Evolutionary conservation across 2,329 filamentous ascomycete genomes (phyloP).

Genomic region (Fusarium penzigii): DNA sequence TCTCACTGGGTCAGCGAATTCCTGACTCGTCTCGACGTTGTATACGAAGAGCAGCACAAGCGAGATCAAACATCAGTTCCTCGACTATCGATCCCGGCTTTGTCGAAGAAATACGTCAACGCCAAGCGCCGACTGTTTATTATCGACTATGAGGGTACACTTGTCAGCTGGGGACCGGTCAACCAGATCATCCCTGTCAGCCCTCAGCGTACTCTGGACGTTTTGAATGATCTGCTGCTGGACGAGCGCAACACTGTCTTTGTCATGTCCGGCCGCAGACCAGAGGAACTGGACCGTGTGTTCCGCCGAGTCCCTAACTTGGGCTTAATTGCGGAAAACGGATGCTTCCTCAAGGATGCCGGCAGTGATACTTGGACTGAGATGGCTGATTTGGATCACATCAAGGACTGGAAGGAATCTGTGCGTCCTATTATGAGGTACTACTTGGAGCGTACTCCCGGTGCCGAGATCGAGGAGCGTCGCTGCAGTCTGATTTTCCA

Average conservation of each 20-base stretch:
- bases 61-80: conserved; percentile 86
- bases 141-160: conserved; percentile 89
- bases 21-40: conserved; percentile 67
- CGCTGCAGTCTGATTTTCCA: conserved; percentile 91
- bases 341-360: conserved; percentile 80
- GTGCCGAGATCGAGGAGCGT: conserved; percentile 85
- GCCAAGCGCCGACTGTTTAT: conserved; percentile 77
- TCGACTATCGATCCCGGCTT: conserved; percentile 68
- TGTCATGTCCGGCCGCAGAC: conserved; percentile 87
- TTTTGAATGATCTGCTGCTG: conserved; percentile 76
- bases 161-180: conserved; percentile 84
- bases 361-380: conserved; percentile 72
- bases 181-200: conserved; percentile 84
- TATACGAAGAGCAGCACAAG: conserved; percentile 80
- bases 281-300: conserved; percentile 82
- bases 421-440: conserved; percentile 84
- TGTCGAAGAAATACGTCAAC: conserved; percentile 66
- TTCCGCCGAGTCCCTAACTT: conserved; percentile 83
- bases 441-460: conserved; percentile 86
- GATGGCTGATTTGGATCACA: conserved; percentile 71
- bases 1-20: conserved; percentile 84
- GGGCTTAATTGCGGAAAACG: conserved; percentile 92
- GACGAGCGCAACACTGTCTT: conserved; percentile 86
- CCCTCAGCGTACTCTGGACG: conserved; percentile 78
- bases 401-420: conserved; percentile 78